Evolutionary conservation across 345 rosid genomes (phyloP).

Genomic region (Arabis alpina): DNA sequence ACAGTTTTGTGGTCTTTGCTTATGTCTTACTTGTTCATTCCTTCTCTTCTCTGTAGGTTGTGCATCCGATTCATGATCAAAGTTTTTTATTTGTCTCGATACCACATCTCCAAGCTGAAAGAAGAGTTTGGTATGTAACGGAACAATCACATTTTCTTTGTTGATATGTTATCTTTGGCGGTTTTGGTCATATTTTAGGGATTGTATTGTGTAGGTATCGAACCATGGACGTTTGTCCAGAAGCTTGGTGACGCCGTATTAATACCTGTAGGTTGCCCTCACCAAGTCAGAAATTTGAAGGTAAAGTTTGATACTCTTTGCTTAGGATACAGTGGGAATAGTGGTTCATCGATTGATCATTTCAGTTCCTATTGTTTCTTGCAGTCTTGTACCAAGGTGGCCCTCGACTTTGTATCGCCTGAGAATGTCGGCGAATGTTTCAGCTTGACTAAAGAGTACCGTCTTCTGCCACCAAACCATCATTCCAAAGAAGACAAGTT

Average conservation of each 20-base stretch:
- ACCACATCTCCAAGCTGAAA: slow-evolving; percentile 70
- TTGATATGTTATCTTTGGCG: background rate
- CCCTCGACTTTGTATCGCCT: slow-evolving; percentile 69
- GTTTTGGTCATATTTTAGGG: slow-evolving; percentile 6
- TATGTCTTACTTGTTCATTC: background rate
- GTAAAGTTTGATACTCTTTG: slow-evolving; percentile 1
- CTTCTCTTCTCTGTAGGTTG: slow-evolving; percentile 48
- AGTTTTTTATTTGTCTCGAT: slow-evolving; percentile 61
- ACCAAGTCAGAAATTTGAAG: slow-evolving; percentile 48
- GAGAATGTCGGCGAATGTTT: slow-evolving; percentile 61
- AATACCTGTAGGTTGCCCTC: slow-evolving; percentile 47
- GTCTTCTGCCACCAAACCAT: slow-evolving; percentile 62
- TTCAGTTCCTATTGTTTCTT: background rate
- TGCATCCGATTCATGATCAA: slow-evolving; percentile 78
- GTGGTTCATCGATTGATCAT: slow-evolving; percentile 3
- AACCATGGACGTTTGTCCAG: slow-evolving; percentile 47
- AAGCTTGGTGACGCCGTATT: slow-evolving; percentile 46
- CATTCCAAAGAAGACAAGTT: slow-evolving; percentile 66
- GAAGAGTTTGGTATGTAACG: slow-evolving; percentile 66
- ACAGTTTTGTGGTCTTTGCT: background rate
- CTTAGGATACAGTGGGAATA: slow-evolving; percentile 11
- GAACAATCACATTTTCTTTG: background rate
- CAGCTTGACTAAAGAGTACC: slow-evolving; percentile 60
- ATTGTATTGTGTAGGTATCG: slow-evolving; percentile 36
- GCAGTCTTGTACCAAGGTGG: slow-evolving; percentile 76